These are phyloP conservation scores for Ashbya aceris DNA, from an alignment of 1,139 yeast genomes.

Conservation along the genomic window DNA sequence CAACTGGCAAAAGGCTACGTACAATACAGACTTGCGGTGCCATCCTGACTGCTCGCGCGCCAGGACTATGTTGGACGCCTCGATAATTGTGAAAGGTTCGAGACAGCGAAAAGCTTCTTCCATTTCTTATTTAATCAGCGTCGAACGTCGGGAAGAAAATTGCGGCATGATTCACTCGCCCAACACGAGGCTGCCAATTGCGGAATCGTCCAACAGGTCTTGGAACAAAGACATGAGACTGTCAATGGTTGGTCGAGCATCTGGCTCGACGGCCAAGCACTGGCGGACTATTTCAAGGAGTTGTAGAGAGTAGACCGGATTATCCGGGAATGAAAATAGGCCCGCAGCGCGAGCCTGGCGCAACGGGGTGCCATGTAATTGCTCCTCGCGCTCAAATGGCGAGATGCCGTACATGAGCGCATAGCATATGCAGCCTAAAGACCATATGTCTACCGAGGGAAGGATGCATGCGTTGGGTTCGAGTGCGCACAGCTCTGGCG, in stretches of 20 bases:
- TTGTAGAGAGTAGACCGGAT: constrained; percentile 44
- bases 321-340: constrained; percentile 52
- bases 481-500: constrained; percentile 82
- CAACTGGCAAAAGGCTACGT: too few species aligned
- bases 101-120: too few species aligned
- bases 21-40: too few species aligned
- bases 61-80: too few species aligned
- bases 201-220: not conserved
- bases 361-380: constrained; percentile 73
- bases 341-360: constrained; percentile 70
- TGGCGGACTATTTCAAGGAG: constrained; percentile 45
- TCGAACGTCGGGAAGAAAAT: too few species aligned
- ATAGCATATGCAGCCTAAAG: constrained; percentile 75
- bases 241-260: constrained; percentile 40
- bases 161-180: too few species aligned
- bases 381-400: constrained; percentile 81
- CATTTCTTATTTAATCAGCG: too few species aligned
- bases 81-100: too few species aligned
- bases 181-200: too few species aligned
- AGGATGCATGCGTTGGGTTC: constrained; percentile 53
- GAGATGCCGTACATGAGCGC: constrained; percentile 69
- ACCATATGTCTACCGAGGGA: constrained; percentile 83
- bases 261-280: constrained; percentile 56
- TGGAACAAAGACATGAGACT: not conserved
- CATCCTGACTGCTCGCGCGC: too few species aligned